phyloP scores from a whole-genome alignment of 257 asterid species.

The Nicotiana sylvestris region DNA sequence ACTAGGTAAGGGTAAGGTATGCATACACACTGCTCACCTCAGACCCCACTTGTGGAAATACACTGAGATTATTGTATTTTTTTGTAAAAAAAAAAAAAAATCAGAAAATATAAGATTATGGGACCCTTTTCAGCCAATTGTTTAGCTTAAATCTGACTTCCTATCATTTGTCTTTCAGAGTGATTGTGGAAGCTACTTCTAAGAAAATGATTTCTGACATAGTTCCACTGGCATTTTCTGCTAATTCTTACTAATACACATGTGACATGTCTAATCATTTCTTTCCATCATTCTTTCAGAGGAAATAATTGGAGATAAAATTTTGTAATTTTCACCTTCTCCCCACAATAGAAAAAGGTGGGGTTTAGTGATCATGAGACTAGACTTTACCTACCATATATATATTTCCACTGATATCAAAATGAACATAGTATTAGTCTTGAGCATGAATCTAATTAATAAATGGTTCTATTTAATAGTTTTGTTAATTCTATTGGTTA shows the following conservation, averaged over 20 bases:
- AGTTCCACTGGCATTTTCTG: not conserved
- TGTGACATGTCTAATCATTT: not conserved
- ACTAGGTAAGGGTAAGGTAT: too few relatives aligned
- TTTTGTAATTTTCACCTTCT: not conserved
- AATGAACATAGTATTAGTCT: not conserved
- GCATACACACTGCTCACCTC: rapidly evolving
- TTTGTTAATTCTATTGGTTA: not conserved
- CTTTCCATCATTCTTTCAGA: not conserved
- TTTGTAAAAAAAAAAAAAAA: too few relatives aligned
- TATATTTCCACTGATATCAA: not conserved
- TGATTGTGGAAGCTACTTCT: conserved; percentile 4
- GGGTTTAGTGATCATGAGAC: not conserved
- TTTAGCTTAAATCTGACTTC: conserved; percentile 3
- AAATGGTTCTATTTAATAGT: not conserved
- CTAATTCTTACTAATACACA: not conserved
- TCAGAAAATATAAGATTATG: too few relatives aligned
- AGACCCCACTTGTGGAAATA: too few relatives aligned
- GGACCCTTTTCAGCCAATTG: not conserved
- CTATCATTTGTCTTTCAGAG: not conserved
- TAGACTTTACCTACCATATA: not conserved
- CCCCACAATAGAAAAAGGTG: not conserved
- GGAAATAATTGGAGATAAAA: not conserved
- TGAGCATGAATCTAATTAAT: not conserved
- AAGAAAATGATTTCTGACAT: not conserved
- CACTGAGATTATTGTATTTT: too few relatives aligned